Percentiles rank a stretch among this genome's conserved stretches.
These are phyloP conservation scores for Wallacemonas rigidus DNA, from an alignment of 208 protist species.

Conservation along the genomic window DNA sequence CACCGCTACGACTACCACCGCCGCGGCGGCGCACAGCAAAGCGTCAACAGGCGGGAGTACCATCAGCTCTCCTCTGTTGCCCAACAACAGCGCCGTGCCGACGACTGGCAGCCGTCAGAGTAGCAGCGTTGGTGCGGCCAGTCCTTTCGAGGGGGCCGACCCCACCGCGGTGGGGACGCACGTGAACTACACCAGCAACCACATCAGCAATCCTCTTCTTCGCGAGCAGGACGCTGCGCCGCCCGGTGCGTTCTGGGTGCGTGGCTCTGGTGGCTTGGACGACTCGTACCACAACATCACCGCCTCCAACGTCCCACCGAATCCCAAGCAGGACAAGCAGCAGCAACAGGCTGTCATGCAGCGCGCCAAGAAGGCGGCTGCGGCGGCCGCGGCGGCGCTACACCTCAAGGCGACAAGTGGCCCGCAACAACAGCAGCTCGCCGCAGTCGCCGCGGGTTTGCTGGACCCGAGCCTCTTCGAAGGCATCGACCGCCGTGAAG, in stretches of 20 bases:
- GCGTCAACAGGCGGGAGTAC: too few relatives aligned
- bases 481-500: constrained; percentile 41
- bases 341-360: constrained; percentile 37
- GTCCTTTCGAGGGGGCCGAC: background rate
- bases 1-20: too few relatives aligned
- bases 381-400: constrained; percentile 19
- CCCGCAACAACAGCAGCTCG: constrained; percentile 20
- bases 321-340: constrained; percentile 50
- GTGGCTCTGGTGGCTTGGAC: constrained; percentile 46
- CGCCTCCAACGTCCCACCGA: constrained; percentile 30
- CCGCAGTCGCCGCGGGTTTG: constrained; percentile 5
- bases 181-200: constrained; percentile 40
- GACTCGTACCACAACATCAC: constrained; percentile 36
- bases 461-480: constrained; percentile 24
- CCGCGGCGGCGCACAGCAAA: too few relatives aligned
- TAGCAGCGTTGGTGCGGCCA: too few relatives aligned
- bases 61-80: too few relatives aligned
- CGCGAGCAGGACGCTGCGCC: constrained; percentile 35
- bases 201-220: constrained; percentile 38
- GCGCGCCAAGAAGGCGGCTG: constrained; percentile 32
- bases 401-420: background rate
- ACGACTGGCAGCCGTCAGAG: too few relatives aligned
- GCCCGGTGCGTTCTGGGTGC: constrained; percentile 64
- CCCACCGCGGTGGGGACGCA: background rate
- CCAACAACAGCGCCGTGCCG: too few relatives aligned